Base-by-base conservation (phyloP, 23 red algal species). In the Agarophyton chilense region DNA sequence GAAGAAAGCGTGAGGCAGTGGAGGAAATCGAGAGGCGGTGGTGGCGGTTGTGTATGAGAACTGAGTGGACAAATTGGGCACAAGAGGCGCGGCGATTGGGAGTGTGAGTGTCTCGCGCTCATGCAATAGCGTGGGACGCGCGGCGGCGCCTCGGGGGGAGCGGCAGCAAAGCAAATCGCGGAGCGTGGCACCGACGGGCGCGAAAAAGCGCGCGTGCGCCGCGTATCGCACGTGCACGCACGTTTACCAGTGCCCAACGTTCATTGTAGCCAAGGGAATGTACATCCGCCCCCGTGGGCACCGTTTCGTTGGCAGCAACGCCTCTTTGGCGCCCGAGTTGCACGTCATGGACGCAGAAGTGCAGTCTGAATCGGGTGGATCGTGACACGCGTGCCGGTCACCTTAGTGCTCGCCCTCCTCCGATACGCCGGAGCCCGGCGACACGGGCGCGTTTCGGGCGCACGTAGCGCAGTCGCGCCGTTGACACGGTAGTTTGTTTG, bases 81-180 rank as follows among this genome's bases (percentile, higher is more conserved):
- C 22, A 31, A 7, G 56, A 61, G 56, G 56, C 56, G 56, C 25
- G 12, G 44, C 44, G 44, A 6, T 6, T 12, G 44, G 44, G 12
- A 26, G 14, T 2, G 56, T 8, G 4, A 11, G 22, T 61, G 56
- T 61, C 21, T 61, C 51, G 56, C 25, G 56, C 24, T 11, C 24
- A 25, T 61, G 56, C 56, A 24, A 13, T 21, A 21, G 51, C n/a
- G 56, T 8, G 56, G 29, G 44, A 21, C 21, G 52, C 56, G 56
- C 56, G 56, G 56, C 56, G 56, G 56, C 56, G 56, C 56, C 56
- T 61, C 24, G 56, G 25, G 56, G 56, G 56, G 56, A 61, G 56
- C 56, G 56, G 56, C 56, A 61, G 56, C 56, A 61, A 61, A 61
- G 56, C 56, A 61, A 61, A 8, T 2, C 22, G 56, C 56, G 56